Percentiles rank a stretch among this genome's conserved stretches.
phyloP scores from a whole-genome alignment of 106 monocot genomes.

The Dendrobium catenatum region DNA sequence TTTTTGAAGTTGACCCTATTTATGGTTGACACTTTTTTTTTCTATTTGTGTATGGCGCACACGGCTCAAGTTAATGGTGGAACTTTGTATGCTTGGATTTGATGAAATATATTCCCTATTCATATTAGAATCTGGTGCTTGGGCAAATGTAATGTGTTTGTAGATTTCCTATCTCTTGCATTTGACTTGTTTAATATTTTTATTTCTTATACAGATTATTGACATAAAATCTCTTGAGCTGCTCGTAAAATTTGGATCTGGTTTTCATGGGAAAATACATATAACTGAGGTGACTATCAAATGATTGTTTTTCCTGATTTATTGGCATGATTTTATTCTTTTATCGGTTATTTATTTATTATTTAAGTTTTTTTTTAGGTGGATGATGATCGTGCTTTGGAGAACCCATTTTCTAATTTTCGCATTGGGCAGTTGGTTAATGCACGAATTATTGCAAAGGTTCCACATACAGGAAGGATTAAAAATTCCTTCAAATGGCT shows the following conservation, averaged over 20 bases:
- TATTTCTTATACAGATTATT: constrained; percentile 33
- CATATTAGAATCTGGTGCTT: background rate
- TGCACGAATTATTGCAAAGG: constrained; percentile 59
- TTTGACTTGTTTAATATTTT: background rate
- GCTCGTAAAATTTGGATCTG: constrained; percentile 61
- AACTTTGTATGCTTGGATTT: background rate
- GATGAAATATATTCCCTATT: background rate
- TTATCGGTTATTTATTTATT: background rate
- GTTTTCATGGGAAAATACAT: constrained; percentile 65
- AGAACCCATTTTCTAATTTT: constrained; percentile 52
- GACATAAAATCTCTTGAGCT: constrained; percentile 68
- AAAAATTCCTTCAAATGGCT: constrained; percentile 53
- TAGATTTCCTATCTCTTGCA: too few relatives aligned
- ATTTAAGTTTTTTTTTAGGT: constrained; percentile 29
- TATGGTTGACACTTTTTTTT: background rate
- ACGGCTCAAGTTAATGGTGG: background rate
- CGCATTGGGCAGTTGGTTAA: constrained; percentile 52
- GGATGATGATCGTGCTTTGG: constrained; percentile 28
- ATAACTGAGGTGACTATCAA: constrained; percentile 63
- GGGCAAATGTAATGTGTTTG: background rate
- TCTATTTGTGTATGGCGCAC: background rate
- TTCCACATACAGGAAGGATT: constrained; percentile 25
- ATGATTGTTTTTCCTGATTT: background rate
- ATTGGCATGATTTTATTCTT: background rate
- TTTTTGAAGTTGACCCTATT: background rate